A percentile compares a stretch with the other conserved stretches of the same genome.
Evolutionary conservation across 768 basidiomycete genomes (phyloP).

Genomic region (Tylopilus intermedius): DNA sequence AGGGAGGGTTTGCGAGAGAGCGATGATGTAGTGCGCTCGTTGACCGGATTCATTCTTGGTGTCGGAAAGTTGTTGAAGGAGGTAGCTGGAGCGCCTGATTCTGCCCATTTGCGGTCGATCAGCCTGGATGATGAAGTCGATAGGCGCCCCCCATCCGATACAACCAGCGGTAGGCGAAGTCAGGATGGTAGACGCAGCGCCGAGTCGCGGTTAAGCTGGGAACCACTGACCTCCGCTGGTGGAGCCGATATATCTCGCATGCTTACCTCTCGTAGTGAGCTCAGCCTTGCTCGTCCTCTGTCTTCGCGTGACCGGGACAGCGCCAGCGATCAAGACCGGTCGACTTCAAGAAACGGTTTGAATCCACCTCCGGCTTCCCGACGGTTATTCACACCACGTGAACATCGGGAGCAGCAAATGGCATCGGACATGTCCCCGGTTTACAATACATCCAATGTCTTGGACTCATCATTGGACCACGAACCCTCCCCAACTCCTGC

Average conservation of each 20-base stretch:
- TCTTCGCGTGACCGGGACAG: conserved; percentile 26
- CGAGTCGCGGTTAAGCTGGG: conserved; percentile 46
- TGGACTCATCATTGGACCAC: conserved; percentile 32
- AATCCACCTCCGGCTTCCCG: conserved; percentile 37
- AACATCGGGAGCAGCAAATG: conserved; percentile 44
- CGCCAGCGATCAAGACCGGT: conserved; percentile 25
- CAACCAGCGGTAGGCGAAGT: conserved; percentile 41
- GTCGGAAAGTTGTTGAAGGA: conserved; percentile 68
- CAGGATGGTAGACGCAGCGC: conserved; percentile 54
- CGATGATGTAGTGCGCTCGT: conserved; percentile 72
- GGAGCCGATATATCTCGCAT: conserved; percentile 26
- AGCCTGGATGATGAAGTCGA: conserved; percentile 52
- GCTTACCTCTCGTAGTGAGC: conserved; percentile 24
- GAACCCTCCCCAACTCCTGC: conserved; percentile 47
- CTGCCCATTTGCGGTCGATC: conserved; percentile 42
- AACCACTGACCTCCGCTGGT: conserved; percentile 23
- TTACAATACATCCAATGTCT: conserved; percentile 23
- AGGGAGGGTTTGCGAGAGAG: conserved; percentile 66
- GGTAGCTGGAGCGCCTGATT: conserved; percentile 30
- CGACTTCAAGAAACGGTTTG: conserved; percentile 19
- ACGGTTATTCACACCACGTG: conserved; percentile 54
- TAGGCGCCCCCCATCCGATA: conserved; percentile 33
- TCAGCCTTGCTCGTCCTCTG: conserved; percentile 20
- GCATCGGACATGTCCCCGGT: conserved; percentile 3
- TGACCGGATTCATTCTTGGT: conserved; percentile 74